Evolutionary conservation across 352 stramenopile genomes (phyloP), one percentile per base, ranked within the genome.

Genomic region (Pythium aquatile): DNA sequence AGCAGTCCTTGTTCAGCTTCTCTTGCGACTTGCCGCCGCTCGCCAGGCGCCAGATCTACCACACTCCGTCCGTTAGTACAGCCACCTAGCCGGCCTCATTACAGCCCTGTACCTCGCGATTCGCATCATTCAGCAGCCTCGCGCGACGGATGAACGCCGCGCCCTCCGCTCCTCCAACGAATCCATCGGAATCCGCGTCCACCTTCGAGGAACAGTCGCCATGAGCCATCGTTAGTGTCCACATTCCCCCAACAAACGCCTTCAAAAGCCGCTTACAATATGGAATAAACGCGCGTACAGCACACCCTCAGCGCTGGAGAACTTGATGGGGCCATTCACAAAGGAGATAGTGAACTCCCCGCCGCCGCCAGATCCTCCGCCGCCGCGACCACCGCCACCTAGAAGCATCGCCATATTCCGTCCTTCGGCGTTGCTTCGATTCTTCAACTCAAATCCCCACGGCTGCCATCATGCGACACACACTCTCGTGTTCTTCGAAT

Each of bases 21-120:
- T 92, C 74, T 51, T 95, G 83, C 11, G 87, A 96, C 56, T 90
- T 92, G 65, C 88, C 88, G n/a, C 88, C 88, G 65, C 88, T 96
- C 14, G 88, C 85, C 33, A 96, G 66, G 7, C 88, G 77, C 87
- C 87, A 97, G 40, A 96, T 92, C 84, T 96, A 48, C 53, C 33
- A 11, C 13, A 26, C 14, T 16, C 42, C 5, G 5, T 17, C n/a
- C 7, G 14, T 49, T 16, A 49, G 42, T 49, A 49, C 17, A 8
- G n/a, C 5, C 42, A 49, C n/a, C 14, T 49, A n/a, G 14, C 14
- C 17, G 5, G 7, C 14, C 14, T 17, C 5, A n/a, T 26, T 51
- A 9, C 14, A 28, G 17, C 17, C 28, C 24, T 28, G 6, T 29
- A 93, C 85, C 81, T 93, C 87, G 71, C 87, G 74, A 54, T 95